A percentile compares a stretch with the other conserved stretches of the same genome.
These are phyloP conservation scores for Suhomyces guaymorum DNA, from an alignment of 1,139 yeast genomes.

Conservation along the genomic window DNA sequence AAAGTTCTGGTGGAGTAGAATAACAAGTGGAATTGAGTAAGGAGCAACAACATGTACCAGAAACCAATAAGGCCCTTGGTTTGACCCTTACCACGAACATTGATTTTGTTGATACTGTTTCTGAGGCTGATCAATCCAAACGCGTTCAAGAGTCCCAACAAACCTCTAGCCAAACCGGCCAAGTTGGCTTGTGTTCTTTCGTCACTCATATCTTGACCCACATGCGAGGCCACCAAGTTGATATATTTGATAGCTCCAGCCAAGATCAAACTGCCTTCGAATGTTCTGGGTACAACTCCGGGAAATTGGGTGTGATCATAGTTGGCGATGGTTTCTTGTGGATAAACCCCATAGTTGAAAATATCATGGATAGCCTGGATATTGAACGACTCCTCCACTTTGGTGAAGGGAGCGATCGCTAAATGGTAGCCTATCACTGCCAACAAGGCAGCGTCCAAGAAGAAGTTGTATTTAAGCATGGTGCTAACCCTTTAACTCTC, in stretches of 20 bases:
- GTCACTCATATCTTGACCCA: conserved; percentile 23
- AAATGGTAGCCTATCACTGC: conserved; percentile 46
- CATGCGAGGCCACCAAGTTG: conserved; percentile 23
- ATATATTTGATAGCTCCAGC: conserved; percentile 39
- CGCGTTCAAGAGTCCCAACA: conserved; percentile 55
- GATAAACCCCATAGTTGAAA: conserved; percentile 57
- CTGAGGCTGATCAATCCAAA: conserved; percentile 29
- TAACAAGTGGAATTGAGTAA: conserved; percentile 75
- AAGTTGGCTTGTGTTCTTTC: conserved; percentile 38
- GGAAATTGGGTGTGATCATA: conserved; percentile 83
- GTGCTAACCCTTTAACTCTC: too few relatives aligned
- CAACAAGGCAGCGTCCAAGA: conserved; percentile 30
- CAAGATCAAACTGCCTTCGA: conserved; percentile 68
- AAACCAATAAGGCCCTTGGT: conserved; percentile 37
- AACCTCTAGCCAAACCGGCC: conserved; percentile 52
- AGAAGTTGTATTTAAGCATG: conserved; percentile 18
- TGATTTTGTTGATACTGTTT: conserved; percentile 27
- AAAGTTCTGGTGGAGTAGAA: conserved; percentile 79
- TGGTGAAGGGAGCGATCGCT: conserved; percentile 72
- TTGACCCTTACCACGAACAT: conserved; percentile 16
- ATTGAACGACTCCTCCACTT: conserved; percentile 93
- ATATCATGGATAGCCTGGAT: conserved; percentile 89
- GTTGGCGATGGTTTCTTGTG: conserved; percentile 35
- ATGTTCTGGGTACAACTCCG: conserved; percentile 87
- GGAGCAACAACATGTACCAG: conserved; percentile 61